Evolutionary conservation across 768 basidiomycete genomes (phyloP).

Genomic region (Leccinellum rugosiceps): DNA sequence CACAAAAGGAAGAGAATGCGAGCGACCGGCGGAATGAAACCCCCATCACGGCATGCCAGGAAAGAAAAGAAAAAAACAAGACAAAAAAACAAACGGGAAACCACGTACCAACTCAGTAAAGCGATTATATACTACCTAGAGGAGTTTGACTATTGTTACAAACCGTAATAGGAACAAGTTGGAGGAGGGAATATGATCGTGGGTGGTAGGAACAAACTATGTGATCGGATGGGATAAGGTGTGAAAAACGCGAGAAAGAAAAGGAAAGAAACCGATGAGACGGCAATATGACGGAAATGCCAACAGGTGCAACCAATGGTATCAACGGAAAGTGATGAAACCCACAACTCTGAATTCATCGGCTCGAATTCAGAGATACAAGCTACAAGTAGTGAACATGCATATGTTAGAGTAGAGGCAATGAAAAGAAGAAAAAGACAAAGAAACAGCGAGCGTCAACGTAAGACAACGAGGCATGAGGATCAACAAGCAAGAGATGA

Average conservation of each 20-base stretch:
- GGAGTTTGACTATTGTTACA: constrained; percentile 31
- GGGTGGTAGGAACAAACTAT: constrained; percentile 2
- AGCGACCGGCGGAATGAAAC: neutral
- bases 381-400: constrained; percentile 5
- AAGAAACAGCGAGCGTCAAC: constrained; percentile 11
- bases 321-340: constrained; percentile 10
- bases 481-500: constrained; percentile 18
- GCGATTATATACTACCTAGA: constrained; percentile 29
- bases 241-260: neutral
- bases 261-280: neutral
- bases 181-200: constrained; percentile 15
- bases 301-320: constrained; percentile 19
- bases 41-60: neutral
- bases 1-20: neutral
- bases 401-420: constrained; percentile 17
- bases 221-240: constrained; percentile 18
- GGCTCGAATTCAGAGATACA: constrained; percentile 7
- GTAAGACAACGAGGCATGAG: constrained; percentile 6
- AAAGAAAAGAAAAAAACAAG: neutral
- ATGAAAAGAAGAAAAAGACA: neutral
- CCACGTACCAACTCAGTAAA: constrained; percentile 15
- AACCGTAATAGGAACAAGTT: constrained; percentile 29
- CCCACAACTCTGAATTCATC: constrained; percentile 11
- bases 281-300: constrained; percentile 5
- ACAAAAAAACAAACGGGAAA: too few species aligned